Evolutionary conservation across 108 stramenopile species (phyloP), one percentile per base, ranked within the genome.

Genomic region (Nitzschia sp.): DNA sequence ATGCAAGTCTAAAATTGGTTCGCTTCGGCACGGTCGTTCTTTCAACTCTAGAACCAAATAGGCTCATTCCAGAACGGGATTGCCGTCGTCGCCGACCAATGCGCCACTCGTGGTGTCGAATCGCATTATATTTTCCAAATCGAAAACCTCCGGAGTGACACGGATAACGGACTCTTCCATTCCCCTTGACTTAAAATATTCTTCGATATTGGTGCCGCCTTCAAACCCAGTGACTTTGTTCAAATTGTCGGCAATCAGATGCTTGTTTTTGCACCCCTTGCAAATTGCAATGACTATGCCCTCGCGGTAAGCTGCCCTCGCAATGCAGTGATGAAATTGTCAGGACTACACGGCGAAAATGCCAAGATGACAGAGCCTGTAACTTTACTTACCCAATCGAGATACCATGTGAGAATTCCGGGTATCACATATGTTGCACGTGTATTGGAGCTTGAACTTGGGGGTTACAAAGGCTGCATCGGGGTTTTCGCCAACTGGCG

Each of bases 221-320:
- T 86, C 78, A 66, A 83, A 83, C 15, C 82, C 24, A 35, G 46
- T 26, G 1, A 65, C 47, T 24, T 47, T 47, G 24, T 64, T 83
- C 9, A 90, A 70, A 78, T 93, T 88, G 68, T 93, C 92, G 1
- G 89, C 87, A 64, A 93, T 88, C 76, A 86, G 70, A 79, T 93
- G 92, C 61, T 84, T 82, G 57, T 38, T 66, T 0, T 63, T 42
- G 54, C 92, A 93, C 0, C 82, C 84, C 63, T 87, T 84, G 66
- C 92, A 93, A 2, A 80, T 54, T 34, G 81, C 78, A 69, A 93
- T 89, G 21, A 93, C 92, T 17, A 90, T 78, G 3, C 92, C 92
- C 19, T 85, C 72, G 11, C 77, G 73, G 53, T 93, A 93, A 9
- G 89, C 89, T 60, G 53, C 4, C n/a, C n/a, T n/a, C n/a, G n/a